A percentile compares a stretch with the other conserved stretches of the same genome.
Evolutionary conservation across 257 asterid genomes (phyloP).

Genomic region (Forsythia suspensa): DNA sequence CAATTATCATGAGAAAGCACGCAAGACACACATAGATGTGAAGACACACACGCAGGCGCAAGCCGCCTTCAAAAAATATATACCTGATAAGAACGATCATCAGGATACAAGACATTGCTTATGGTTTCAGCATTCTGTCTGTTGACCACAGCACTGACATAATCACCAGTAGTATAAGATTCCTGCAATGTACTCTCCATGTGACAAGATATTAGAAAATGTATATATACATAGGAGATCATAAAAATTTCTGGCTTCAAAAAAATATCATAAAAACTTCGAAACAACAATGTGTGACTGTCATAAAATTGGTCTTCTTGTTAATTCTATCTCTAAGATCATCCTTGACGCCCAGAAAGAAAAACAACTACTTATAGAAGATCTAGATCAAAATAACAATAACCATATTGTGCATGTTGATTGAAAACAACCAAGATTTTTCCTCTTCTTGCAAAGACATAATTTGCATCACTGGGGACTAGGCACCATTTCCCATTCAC

Average conservation of each 20-base stretch:
- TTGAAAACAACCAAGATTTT: neutral
- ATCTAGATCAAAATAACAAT: neutral
- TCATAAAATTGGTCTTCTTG: neutral
- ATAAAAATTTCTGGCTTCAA: neutral
- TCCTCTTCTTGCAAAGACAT: neutral
- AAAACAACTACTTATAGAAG: neutral
- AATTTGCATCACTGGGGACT: neutral
- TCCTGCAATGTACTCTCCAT: slow-evolving; percentile 35
- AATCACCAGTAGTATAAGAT: slow-evolving; percentile 52
- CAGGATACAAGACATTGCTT: slow-evolving; percentile 53
- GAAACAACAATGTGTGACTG: neutral
- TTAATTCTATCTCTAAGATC: neutral
- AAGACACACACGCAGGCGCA: neutral
- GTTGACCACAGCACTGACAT: slow-evolving; percentile 43
- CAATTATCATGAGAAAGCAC: neutral
- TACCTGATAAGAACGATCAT: slow-evolving; percentile 62
- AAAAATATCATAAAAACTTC: neutral
- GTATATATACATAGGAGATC: neutral
- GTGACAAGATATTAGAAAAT: neutral
- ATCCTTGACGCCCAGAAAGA: neutral
- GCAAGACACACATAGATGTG: neutral
- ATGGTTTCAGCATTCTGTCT: slow-evolving; percentile 55
- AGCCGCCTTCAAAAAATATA: neutral
- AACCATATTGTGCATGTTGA: neutral
- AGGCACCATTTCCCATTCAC: neutral